Evolutionary conservation across 1,139 yeast genomes (phyloP).

Genomic region (Candida sojae): DNA sequence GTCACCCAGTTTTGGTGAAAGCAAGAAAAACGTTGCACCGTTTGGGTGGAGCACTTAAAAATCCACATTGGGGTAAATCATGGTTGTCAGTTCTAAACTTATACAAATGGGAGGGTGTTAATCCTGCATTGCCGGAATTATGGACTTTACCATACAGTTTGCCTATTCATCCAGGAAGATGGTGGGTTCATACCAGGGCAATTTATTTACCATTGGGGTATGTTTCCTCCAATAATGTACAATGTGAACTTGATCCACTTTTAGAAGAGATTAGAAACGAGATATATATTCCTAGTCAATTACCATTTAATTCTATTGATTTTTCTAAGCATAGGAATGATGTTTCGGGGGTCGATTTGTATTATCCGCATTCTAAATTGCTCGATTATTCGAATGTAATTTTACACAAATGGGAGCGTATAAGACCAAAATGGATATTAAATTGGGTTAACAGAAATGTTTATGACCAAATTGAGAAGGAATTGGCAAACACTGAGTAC

Average conservation of each 20-base stretch:
- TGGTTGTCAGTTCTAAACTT: constrained; percentile 82
- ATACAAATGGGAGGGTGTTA: constrained; percentile 95
- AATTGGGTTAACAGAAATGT: constrained; percentile 53
- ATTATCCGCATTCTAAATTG: constrained; percentile 82
- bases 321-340: constrained; percentile 73
- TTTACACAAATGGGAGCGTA: constrained; percentile 65
- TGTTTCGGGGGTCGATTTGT: constrained; percentile 89
- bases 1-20: constrained; percentile 77
- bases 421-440: constrained; percentile 75
- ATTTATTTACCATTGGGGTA: constrained; percentile 89
- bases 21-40: constrained; percentile 72
- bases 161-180: constrained; percentile 91
- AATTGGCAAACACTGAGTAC: constrained; percentile 74
- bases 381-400: constrained; percentile 64
- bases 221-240: constrained; percentile 57
- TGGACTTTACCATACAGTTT: constrained; percentile 82
- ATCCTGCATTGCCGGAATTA: constrained; percentile 96
- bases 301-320: constrained; percentile 66
- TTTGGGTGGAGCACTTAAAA: constrained; percentile 86
- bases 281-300: constrained; percentile 54
- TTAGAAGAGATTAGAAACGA: constrained; percentile 70
- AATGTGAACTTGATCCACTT: constrained; percentile 65
- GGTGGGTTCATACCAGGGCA: constrained; percentile 99
- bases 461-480: constrained; percentile 70
- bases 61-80: constrained; percentile 98